These are phyloP conservation scores for Eimeria praecox DNA, from an alignment of 169 alveolate species.

Conservation along the genomic window DNA sequence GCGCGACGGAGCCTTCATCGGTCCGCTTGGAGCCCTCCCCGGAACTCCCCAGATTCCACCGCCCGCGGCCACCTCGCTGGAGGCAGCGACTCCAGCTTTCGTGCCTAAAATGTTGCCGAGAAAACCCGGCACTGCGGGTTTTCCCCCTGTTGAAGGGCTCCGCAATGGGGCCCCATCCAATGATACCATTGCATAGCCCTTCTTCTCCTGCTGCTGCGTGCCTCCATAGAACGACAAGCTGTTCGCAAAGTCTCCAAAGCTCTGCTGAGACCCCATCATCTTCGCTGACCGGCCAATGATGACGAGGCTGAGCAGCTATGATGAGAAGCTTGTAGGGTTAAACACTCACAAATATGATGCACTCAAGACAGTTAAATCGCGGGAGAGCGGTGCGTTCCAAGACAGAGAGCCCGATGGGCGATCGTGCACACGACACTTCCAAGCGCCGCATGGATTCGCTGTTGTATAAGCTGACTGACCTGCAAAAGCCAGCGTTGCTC, in stretches of 20 bases:
- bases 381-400: neutral
- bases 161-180: conserved; percentile 62
- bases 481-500: conserved; percentile 29
- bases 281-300: conserved; percentile 5
- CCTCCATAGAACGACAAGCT: conserved; percentile 78
- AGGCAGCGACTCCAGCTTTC: conserved; percentile 12
- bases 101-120: conserved; percentile 70
- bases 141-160: conserved; percentile 50
- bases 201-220: conserved; percentile 63
- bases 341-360: neutral
- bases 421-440: conserved; percentile 32
- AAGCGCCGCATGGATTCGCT: conserved; percentile 45
- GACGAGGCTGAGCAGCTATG: neutral
- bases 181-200: conserved; percentile 73
- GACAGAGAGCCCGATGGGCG: conserved; percentile 30
- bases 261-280: conserved; percentile 75
- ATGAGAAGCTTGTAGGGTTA: neutral
- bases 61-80: conserved; percentile 7
- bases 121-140: conserved; percentile 62
- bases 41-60: conserved; percentile 44
- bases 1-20: conserved; percentile 72
- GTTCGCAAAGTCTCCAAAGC: conserved; percentile 78
- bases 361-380: neutral
- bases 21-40: conserved; percentile 61
- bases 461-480: conserved; percentile 41